Conservation (phyloP, 1,284 basidiomycete genomes). For the Boletus subluridellus region DNA sequence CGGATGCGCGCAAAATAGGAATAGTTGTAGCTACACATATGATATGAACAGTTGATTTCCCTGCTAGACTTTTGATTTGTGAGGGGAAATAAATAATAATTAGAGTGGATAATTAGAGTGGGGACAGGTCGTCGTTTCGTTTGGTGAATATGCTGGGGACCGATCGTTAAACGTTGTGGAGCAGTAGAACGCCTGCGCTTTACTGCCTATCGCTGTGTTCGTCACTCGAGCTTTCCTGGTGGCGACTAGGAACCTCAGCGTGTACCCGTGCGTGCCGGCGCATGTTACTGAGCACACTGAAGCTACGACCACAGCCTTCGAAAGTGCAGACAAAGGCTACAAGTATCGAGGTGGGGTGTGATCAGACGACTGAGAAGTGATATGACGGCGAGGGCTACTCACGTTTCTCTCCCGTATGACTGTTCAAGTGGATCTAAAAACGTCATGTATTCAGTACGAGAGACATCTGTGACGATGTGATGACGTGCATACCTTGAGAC, state of each 20-base stretch:
- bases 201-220: slow-evolving; percentile 42
- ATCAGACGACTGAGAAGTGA: slow-evolving; percentile 7
- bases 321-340: slow-evolving; percentile 73
- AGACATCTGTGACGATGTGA: slow-evolving; percentile 5
- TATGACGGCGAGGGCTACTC: slow-evolving; percentile 33
- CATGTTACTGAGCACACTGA: slow-evolving; percentile 86
- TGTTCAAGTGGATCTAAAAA: slow-evolving; percentile 74
- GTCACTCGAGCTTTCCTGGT: slow-evolving; percentile 43
- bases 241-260: slow-evolving; percentile 38
- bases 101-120: no score
- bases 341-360: slow-evolving; percentile 1
- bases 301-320: slow-evolving; percentile 72
- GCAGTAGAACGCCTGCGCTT: slow-evolving; percentile 17
- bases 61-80: background rate
- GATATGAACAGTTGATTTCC: slow-evolving; percentile 6
- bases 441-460: slow-evolving; percentile 8
- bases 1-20: slow-evolving; percentile 2
- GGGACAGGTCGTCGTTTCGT: slow-evolving; percentile 1
- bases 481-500: slow-evolving; percentile 57
- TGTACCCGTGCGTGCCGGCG: slow-evolving; percentile 76
- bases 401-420: slow-evolving; percentile 84
- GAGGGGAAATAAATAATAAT: background rate
- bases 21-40: slow-evolving; percentile 14
- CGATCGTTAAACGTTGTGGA: slow-evolving; percentile 9
- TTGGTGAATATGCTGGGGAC: slow-evolving; percentile 1